These are phyloP conservation scores for Phytopythium boreale DNA, from an alignment of 352 stramenopile species.

Conservation along the genomic window DNA sequence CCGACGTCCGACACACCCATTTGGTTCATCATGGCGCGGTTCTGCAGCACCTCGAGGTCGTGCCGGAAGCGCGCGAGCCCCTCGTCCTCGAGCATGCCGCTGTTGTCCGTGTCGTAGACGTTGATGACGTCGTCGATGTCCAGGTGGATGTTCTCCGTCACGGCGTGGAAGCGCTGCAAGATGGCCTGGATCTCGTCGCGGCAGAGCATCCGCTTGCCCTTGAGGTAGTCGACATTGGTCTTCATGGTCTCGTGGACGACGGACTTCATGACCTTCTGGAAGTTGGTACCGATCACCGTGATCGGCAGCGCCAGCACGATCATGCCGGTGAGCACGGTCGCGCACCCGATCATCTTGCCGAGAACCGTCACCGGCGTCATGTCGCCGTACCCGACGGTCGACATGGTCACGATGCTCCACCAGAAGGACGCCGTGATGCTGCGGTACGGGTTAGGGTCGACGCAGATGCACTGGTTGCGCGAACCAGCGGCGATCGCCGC, in stretches of 20 bases:
- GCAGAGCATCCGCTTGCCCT: constrained; percentile 67
- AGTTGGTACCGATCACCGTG: constrained; percentile 88
- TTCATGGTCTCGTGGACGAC: constrained; percentile 79
- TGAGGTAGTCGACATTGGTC: constrained; percentile 72
- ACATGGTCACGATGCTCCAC: constrained; percentile 92
- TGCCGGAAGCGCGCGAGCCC: constrained; percentile 66
- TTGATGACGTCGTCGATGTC: constrained; percentile 77
- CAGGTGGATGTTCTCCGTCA: constrained; percentile 70
- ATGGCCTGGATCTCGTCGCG: constrained; percentile 75
- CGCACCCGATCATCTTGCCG: constrained; percentile 71
- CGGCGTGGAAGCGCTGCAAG: constrained; percentile 63
- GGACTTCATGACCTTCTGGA: constrained; percentile 84
- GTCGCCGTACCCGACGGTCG: constrained; percentile 88
- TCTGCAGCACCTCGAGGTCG: constrained; percentile 71
- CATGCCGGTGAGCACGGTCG: constrained; percentile 78
- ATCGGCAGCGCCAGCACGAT: constrained; percentile 88
- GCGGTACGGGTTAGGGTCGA: constrained; percentile 81
- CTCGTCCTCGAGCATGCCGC: constrained; percentile 71
- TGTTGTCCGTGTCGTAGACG: constrained; percentile 80
- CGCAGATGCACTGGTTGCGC: constrained; percentile 35
- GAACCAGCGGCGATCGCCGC: constrained; percentile 22
- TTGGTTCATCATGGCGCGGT: constrained; percentile 48
- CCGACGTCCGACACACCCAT: constrained; percentile 22
- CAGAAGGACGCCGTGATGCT: constrained; percentile 82
- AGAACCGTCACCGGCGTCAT: constrained; percentile 72